These are phyloP conservation scores for Pistacia integerrima DNA, from an alignment of 345 rosid genomes.

Conservation along the genomic window DNA sequence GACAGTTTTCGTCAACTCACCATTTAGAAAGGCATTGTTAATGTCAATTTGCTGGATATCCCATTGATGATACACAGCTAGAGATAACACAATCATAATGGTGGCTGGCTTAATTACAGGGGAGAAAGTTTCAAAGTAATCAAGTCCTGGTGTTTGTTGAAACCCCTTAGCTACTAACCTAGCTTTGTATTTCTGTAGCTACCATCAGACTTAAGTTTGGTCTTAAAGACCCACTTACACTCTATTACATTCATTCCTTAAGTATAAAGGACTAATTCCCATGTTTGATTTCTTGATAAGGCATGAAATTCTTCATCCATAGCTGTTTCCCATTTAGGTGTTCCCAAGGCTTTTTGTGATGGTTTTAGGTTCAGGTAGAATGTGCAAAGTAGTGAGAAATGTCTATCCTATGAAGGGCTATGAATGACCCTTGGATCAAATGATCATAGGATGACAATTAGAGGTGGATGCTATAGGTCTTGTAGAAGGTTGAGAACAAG, in stretches of 20 bases:
- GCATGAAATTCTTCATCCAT: too few relatives aligned
- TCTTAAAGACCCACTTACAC: background rate
- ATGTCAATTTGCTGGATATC: background rate
- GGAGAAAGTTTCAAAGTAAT: background rate
- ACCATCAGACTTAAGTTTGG: background rate
- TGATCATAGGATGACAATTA: too few relatives aligned
- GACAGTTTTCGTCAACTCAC: background rate
- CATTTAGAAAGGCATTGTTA: background rate
- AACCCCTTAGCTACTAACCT: too few relatives aligned
- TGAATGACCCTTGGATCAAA: too few relatives aligned
- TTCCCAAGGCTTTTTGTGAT: too few relatives aligned
- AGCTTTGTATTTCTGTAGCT: too few relatives aligned
- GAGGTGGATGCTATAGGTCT: too few relatives aligned
- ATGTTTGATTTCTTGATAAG: background rate
- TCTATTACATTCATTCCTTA: background rate
- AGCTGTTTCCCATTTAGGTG: too few relatives aligned
- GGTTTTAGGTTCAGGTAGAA: too few relatives aligned
- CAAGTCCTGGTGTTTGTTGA: background rate
- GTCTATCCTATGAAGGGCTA: too few relatives aligned
- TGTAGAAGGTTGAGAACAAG: too few relatives aligned
- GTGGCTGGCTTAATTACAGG: background rate
- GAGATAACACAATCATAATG: background rate
- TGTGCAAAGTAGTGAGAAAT: too few relatives aligned
- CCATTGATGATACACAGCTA: background rate
- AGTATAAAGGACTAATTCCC: background rate